Percentiles rank a stretch among this genome's conserved stretches.
phyloP scores from a whole-genome alignment of 306 rosid species.

The Malus orientalis region DNA sequence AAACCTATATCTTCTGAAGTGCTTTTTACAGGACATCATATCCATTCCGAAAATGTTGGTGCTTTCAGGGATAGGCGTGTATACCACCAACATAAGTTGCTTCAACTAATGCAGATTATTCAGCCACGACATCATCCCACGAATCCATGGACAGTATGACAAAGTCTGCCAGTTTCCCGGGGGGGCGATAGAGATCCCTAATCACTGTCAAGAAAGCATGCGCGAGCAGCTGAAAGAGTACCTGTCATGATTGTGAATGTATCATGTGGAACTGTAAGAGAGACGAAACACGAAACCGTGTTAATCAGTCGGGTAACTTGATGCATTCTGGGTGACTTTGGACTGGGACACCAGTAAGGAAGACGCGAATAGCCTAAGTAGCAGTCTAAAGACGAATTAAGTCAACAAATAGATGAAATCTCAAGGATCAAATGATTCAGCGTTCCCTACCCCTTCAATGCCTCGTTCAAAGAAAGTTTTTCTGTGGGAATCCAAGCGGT shows the following conservation, averaged over 20 bases:
- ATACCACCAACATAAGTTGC: constrained; percentile 72
- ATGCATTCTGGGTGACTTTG: not conserved
- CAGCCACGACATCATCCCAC: constrained; percentile 49
- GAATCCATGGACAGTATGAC: constrained; percentile 55
- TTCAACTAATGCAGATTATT: constrained; percentile 54
- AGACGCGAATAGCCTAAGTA: not conserved
- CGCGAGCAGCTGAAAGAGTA: constrained; percentile 73
- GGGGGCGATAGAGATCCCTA: constrained; percentile 52
- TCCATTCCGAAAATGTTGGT: no score
- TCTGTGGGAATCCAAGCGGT: constrained; percentile 72
- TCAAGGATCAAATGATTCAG: not conserved
- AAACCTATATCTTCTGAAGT: no score
- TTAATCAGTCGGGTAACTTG: not conserved
- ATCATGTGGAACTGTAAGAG: not conserved
- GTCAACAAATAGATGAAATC: not conserved
- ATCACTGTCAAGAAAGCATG: constrained; percentile 68
- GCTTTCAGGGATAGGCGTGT: constrained; percentile 56
- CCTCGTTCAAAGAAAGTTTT: constrained; percentile 51
- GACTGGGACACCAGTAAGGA: not conserved
- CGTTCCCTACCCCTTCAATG: constrained; percentile 59
- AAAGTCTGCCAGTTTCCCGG: constrained; percentile 86
- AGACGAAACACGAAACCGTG: not conserved
- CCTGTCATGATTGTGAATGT: constrained; percentile 30
- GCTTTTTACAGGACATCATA: no score
- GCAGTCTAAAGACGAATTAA: not conserved